Percentiles rank a stretch among this genome's conserved stretches.
Conservation (phyloP, 1,284 basidiomycete genomes). For the Cryptococcus sp. region DNA sequence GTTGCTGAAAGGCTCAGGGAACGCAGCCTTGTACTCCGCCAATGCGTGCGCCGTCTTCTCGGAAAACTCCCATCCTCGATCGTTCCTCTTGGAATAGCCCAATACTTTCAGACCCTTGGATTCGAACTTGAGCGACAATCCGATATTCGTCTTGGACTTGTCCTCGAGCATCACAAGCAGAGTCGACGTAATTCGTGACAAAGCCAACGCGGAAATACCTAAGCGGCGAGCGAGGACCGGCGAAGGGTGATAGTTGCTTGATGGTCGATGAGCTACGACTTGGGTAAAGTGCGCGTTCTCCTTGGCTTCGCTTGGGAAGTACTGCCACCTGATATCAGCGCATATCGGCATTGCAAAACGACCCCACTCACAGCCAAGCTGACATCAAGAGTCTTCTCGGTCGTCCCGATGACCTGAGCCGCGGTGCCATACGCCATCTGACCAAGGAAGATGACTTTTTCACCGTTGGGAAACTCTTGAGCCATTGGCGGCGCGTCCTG, state of each 20-base stretch:
- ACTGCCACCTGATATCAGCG: constrained; percentile 56
- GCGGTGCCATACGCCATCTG: constrained; percentile 92
- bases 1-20: constrained; percentile 75
- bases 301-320: constrained; percentile 74
- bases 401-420: constrained; percentile 77
- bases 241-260: constrained; percentile 71
- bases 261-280: constrained; percentile 62
- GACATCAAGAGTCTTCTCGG: constrained; percentile 69
- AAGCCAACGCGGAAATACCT: constrained; percentile 69
- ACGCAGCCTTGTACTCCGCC: constrained; percentile 75
- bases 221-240: constrained; percentile 71
- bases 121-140: constrained; percentile 94
- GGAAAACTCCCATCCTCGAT: constrained; percentile 90
- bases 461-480: constrained; percentile 87
- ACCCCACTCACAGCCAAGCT: constrained; percentile 68
- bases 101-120: constrained; percentile 94
- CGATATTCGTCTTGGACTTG: constrained; percentile 80
- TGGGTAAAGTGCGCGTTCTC: constrained; percentile 78
- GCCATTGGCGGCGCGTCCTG: constrained; percentile 74
- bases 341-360: no score
- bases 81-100: constrained; percentile 85
- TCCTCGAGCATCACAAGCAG: constrained; percentile 79
- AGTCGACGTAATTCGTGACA: constrained; percentile 89
- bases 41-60: constrained; percentile 81
- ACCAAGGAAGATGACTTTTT: constrained; percentile 93